Conservation (phyloP, 1,284 basidiomycete genomes). For the Fomitopsis pinicola region DNA sequence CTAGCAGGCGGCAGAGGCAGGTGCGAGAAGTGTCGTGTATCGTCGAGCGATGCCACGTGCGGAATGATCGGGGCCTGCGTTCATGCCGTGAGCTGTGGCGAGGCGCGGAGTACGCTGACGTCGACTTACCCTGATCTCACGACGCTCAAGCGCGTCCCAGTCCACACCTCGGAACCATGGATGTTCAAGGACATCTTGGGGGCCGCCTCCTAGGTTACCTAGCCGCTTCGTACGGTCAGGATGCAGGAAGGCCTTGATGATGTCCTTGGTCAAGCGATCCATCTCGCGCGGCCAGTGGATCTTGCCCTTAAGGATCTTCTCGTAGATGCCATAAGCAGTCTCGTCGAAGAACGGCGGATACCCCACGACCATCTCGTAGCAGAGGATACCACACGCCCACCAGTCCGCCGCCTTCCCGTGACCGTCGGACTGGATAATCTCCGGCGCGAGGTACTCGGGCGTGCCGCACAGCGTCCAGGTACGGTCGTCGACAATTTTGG, state of each 20-base stretch:
- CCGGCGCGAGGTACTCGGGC: slow-evolving; percentile 94
- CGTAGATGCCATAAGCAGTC: slow-evolving; percentile 91
- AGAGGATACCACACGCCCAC: slow-evolving; percentile 97
- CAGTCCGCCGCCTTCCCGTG: slow-evolving; percentile 99
- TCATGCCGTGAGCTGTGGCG: slow-evolving; percentile 4
- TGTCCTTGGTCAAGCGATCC: slow-evolving; percentile 69
- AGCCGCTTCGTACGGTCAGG: slow-evolving; percentile 92
- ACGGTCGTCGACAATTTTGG: slow-evolving; percentile 97
- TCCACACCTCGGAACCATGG: slow-evolving; percentile 95
- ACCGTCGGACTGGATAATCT: slow-evolving; percentile 95
- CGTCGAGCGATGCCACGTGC: slow-evolving; percentile 70
- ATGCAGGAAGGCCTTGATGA: slow-evolving; percentile 85
- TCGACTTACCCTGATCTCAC: slow-evolving; percentile 65
- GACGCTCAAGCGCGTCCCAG: slow-evolving; percentile 77
- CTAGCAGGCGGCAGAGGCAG: slow-evolving; percentile 69
- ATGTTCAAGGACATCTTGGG: slow-evolving; percentile 89
- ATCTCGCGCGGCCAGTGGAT: slow-evolving; percentile 92
- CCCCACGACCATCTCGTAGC: slow-evolving; percentile 97
- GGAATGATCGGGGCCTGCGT: slow-evolving; percentile 77
- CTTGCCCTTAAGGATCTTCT: slow-evolving; percentile 90
- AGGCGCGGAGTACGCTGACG: slow-evolving; percentile 6
- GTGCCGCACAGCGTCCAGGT: slow-evolving; percentile 99
- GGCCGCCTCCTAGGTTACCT: slow-evolving; percentile 91
- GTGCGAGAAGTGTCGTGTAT: slow-evolving; percentile 77
- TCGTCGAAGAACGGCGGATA: slow-evolving; percentile 94